Evolutionary conservation across 2,329 filamentous ascomycete genomes (phyloP).

Genomic region (Fusarium nematophilum): DNA sequence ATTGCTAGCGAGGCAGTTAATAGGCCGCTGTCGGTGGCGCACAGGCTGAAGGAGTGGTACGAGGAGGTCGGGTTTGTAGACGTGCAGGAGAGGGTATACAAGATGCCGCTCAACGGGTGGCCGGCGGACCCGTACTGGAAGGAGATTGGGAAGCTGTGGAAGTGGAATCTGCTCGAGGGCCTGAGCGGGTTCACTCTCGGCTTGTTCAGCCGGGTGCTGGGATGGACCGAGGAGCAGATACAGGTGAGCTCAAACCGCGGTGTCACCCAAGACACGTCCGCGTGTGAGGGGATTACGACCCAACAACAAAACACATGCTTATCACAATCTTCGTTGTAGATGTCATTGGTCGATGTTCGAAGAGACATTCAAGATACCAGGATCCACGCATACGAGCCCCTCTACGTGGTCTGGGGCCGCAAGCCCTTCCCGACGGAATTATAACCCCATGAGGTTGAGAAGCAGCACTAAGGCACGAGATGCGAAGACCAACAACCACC

Average conservation of each 20-base stretch:
- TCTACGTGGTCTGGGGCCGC: constrained; percentile 3
- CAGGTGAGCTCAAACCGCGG: neutral
- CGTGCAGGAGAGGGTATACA: constrained; percentile 4
- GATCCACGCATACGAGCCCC: constrained; percentile 2
- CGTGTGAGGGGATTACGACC: no score
- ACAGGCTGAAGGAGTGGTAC: constrained; percentile 5
- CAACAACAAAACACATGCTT: no score
- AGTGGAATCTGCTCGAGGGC: neutral
- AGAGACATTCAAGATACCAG: neutral
- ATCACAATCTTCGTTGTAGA: neutral
- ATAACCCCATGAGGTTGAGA: neutral
- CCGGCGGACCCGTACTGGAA: constrained; percentile 1
- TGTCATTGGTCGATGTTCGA: neutral
- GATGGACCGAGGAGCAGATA: constrained; percentile 8
- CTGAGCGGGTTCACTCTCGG: constrained; percentile 1
- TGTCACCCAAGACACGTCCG: no score
- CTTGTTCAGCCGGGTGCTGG: neutral
- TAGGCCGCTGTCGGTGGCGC: neutral
- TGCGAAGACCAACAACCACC: neutral
- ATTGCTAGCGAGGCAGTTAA: neutral
- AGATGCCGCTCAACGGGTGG: constrained; percentile 1
- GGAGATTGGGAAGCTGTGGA: neutral
- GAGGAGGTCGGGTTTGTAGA: neutral
- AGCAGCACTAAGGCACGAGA: no score
- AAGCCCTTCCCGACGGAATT: neutral